A percentile compares a stretch with the other conserved stretches of the same genome.
Evolutionary conservation across 805 yeast genomes (phyloP).

Genomic region (Metschnikowia amazonensis): DNA sequence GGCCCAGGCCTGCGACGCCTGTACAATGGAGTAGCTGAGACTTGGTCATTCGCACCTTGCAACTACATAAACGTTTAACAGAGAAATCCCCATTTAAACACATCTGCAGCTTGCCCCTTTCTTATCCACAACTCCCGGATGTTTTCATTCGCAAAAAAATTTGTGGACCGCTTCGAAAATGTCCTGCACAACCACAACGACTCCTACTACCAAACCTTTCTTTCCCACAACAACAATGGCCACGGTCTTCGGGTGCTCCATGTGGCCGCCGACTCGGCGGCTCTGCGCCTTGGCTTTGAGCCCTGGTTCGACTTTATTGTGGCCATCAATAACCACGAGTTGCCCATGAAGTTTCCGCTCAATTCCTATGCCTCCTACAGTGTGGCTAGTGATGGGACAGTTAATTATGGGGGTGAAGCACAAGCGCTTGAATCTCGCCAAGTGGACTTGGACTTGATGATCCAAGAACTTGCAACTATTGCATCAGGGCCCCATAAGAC

Average conservation of each 20-base stretch:
- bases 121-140: no score
- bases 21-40: no score
- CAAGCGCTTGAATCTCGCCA: slow-evolving; percentile 32
- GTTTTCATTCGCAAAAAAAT: slow-evolving; percentile 44
- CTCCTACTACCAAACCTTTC: slow-evolving; percentile 34
- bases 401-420: slow-evolving; percentile 34
- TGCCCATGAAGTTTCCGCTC: slow-evolving; percentile 38
- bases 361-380: slow-evolving; percentile 24
- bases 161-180: slow-evolving; percentile 40
- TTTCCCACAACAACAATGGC: slow-evolving; percentile 37
- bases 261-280: slow-evolving; percentile 38
- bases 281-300: slow-evolving; percentile 48
- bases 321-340: slow-evolving; percentile 71
- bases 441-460: slow-evolving; percentile 41
- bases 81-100: no score
- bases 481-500: slow-evolving; percentile 32
- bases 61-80: no score
- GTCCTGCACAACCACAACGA: slow-evolving; percentile 19
- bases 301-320: slow-evolving; percentile 85
- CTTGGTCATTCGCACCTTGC: not conserved
- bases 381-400: slow-evolving; percentile 40
- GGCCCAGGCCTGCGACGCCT: no score
- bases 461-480: slow-evolving; percentile 39
- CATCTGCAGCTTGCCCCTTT: no score
- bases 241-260: slow-evolving; percentile 37